Evolutionary conservation across 1,139 yeast species (phyloP).

Genomic region (Pichia kudriavzevii): DNA sequence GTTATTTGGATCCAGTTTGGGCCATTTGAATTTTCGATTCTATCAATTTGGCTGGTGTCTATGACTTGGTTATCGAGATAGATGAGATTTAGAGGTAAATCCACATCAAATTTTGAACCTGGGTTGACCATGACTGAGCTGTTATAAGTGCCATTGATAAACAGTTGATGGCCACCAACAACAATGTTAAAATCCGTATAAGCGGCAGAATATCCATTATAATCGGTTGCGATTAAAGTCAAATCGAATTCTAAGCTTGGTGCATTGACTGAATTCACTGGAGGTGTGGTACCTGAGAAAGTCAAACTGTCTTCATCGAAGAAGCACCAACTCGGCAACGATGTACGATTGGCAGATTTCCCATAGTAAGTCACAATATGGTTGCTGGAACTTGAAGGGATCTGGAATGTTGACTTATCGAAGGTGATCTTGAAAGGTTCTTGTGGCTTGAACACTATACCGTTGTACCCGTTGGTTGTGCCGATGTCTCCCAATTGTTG

Average conservation of each 20-base stretch:
- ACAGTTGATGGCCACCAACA: constrained; percentile 82
- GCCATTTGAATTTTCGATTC: constrained; percentile 39
- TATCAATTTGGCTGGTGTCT: constrained; percentile 43
- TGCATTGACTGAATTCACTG: constrained; percentile 76
- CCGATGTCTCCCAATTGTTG: constrained; percentile 51
- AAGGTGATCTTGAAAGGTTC: constrained; percentile 57
- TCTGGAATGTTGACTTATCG: constrained; percentile 47
- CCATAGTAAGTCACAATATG: constrained; percentile 70
- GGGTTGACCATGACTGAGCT: constrained; percentile 61
- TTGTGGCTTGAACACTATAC: constrained; percentile 69
- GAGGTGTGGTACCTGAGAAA: constrained; percentile 87
- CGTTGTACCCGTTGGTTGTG: constrained; percentile 62
- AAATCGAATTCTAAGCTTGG: constrained; percentile 76
- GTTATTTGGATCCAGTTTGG: constrained; percentile 57
- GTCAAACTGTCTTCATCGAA: constrained; percentile 55
- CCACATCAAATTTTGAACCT: constrained; percentile 44
- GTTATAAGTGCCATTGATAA: constrained; percentile 44
- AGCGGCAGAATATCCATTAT: constrained; percentile 66
- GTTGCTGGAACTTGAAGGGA: constrained; percentile 36
- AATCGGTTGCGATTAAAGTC: constrained; percentile 72
- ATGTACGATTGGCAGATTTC: constrained; percentile 70
- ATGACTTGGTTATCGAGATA: constrained; percentile 53
- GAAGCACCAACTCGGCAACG: constrained; percentile 83
- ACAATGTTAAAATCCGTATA: constrained; percentile 61
- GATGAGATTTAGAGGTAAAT: constrained; percentile 55